These are phyloP conservation scores for Phytopythium aichiense DNA, from an alignment of 352 stramenopile species.

Conservation along the genomic window DNA sequence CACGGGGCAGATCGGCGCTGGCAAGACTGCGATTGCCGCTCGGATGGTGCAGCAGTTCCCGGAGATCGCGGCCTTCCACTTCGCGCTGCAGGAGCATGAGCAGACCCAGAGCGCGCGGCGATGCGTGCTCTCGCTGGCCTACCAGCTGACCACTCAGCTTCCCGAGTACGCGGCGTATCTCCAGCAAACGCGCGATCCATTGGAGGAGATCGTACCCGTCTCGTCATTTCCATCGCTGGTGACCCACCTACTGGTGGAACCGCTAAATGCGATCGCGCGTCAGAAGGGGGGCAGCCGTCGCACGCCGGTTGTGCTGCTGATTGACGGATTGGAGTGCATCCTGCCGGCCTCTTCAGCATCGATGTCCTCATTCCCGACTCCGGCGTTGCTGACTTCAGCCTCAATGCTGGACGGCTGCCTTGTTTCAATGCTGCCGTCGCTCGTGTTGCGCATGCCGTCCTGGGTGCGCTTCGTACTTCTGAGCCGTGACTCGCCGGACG, in stretches of 20 bases:
- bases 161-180: slow-evolving; percentile 62
- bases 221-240: slow-evolving; percentile 56
- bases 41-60: slow-evolving; percentile 63
- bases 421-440: slow-evolving; percentile 47
- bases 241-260: slow-evolving; percentile 45
- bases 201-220: slow-evolving; percentile 75
- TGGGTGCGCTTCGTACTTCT: slow-evolving; percentile 69
- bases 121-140: slow-evolving; percentile 65
- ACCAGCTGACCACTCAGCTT: slow-evolving; percentile 73
- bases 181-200: slow-evolving; percentile 49
- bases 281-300: slow-evolving; percentile 17
- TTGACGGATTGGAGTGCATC: slow-evolving; percentile 65
- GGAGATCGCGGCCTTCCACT: slow-evolving; percentile 73
- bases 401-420: slow-evolving; percentile 41
- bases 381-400: slow-evolving; percentile 13
- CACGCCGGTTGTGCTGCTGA: slow-evolving; percentile 56
- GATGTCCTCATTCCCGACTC: slow-evolving; percentile 2
- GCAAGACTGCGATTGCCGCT: slow-evolving; percentile 60
- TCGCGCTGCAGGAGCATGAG: slow-evolving; percentile 67
- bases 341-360: slow-evolving; percentile 15
- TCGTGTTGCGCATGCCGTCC: slow-evolving; percentile 46
- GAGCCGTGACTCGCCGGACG: slow-evolving; percentile 55
- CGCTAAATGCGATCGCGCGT: slow-evolving; percentile 60
- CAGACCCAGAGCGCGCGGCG: slow-evolving; percentile 64
- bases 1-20: slow-evolving; percentile 61